These are phyloP conservation scores for Pharnaceum exiguum DNA, from an alignment of 148 eudicot genomes.

Conservation along the genomic window DNA sequence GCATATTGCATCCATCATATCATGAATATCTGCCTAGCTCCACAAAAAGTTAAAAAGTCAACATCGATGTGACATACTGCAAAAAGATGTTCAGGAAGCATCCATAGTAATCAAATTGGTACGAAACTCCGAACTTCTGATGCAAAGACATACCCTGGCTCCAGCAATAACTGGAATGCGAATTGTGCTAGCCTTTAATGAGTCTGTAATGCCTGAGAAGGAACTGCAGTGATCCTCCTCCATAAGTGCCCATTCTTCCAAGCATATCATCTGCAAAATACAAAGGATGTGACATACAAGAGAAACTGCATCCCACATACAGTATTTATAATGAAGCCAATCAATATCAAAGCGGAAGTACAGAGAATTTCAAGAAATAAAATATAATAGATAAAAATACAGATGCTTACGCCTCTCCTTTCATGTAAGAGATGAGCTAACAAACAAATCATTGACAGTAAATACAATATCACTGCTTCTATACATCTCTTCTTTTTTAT, in stretches of 20 bases:
- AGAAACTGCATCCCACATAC: no score
- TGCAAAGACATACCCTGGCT: conserved; percentile 61
- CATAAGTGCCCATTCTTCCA: conserved; percentile 61
- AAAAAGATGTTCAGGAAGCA: no score
- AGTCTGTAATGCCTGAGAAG: conserved; percentile 48
- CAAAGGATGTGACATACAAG: background rate
- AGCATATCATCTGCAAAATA: conserved; percentile 42
- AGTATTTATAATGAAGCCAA: no score
- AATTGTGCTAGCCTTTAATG: conserved; percentile 66
- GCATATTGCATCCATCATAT: conserved; percentile 57
- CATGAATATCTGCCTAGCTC: conserved; percentile 58
- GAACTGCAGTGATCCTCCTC: conserved; percentile 55
- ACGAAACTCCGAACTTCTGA: no score
- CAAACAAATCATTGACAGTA: no score
- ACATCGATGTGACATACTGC: background rate
- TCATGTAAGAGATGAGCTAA: no score
- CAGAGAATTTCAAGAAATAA: no score
- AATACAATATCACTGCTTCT: no score
- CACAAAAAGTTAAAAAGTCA: background rate
- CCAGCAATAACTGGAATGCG: conserved; percentile 79
- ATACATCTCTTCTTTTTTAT: no score
- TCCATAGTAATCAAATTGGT: background rate
- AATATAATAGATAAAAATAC: no score
- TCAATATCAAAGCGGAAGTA: no score
- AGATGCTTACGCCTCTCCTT: no score